Evolutionary conservation across 768 basidiomycete species (phyloP), one percentile per base, ranked within the genome.

Genomic region (Stropharia rugosoannulata): DNA sequence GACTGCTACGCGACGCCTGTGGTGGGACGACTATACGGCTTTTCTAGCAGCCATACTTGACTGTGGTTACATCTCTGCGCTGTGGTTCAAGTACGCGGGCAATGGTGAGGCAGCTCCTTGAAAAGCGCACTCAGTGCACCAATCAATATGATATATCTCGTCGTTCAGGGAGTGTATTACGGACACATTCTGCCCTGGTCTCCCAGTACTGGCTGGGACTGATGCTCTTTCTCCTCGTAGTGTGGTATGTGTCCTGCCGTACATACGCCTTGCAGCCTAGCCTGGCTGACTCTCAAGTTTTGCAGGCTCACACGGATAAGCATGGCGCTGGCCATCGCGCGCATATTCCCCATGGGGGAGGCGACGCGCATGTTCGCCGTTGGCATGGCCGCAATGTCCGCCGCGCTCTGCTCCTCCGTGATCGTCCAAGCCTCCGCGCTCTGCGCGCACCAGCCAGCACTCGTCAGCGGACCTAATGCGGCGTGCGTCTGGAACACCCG

Each of bases 11-110:
- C 51, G 46, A 4, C 60, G 63, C 11, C 25, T 63, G 15, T 66
- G 65, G 65, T 66, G 63, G 62, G 63, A 66, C 44, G 63, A 66
- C 43, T 60, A 56, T 11, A 51, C 58, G 19, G 62, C 62, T 4
- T 49, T 54, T 12, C 37, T 61, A 12, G 62, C 63, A 10, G 50
- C 61, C 39, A 12, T 59, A 13, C 55, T 53, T 12, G 63, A 64
- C 25, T 57, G 49, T 27, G 49, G 49, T 13, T 60, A 58, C n/a
- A 36, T 64, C 4, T 48, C 58, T 22, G 35, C 56, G n/a, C 38
- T 62, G 38, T 57, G 65, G 60, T 49, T 64, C 22, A 18, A 42
- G 8, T 57, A 58, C 49, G 56, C 53, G 25, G 37, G n/a, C 19
- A 15, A 42, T 12, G 40, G 49, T 46, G 22, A 38, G 32, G 0